Conservation (phyloP, 2,329 filamentous ascomycete species). For the Pseudocercospora macadamiae region DNA sequence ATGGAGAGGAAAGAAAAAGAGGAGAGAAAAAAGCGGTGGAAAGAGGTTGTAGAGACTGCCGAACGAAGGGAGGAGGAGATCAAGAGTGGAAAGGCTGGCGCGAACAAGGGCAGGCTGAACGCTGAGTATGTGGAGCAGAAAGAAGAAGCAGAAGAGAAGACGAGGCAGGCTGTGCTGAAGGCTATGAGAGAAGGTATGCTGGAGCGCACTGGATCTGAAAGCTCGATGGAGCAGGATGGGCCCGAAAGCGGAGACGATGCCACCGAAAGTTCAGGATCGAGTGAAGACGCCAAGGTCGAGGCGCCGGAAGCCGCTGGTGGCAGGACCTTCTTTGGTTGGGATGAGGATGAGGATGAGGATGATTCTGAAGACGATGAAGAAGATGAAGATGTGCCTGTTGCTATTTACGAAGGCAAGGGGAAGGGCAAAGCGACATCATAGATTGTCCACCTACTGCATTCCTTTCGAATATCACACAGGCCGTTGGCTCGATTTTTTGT, state of each 20-base stretch:
- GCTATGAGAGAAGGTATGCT: conserved; percentile 66
- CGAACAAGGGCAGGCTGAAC: conserved; percentile 64
- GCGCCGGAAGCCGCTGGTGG: conserved; percentile 38
- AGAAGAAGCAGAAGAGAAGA: conserved; percentile 84
- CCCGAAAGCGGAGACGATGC: conserved; percentile 38
- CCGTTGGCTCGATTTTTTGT: too few relatives aligned
- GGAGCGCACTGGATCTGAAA: conserved; percentile 47
- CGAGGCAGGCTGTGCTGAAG: conserved; percentile 72
- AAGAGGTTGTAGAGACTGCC: conserved; percentile 81
- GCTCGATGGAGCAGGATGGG: conserved; percentile 50
- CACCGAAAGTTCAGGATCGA: conserved; percentile 35
- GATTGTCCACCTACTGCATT: too few relatives aligned
- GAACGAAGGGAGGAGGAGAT: conserved; percentile 85
- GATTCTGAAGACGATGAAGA: conserved; percentile 53
- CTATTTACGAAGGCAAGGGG: conserved; percentile 46
- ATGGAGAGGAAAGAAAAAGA: conserved; percentile 96
- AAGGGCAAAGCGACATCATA: conserved; percentile 25
- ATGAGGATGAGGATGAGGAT: conserved; percentile 69
- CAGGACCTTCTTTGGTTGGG: conserved; percentile 72
- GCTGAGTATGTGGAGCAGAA: conserved; percentile 95
- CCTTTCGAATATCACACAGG: too few relatives aligned
- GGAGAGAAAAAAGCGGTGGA: conserved; percentile 79
- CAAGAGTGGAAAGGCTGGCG: conserved; percentile 68
- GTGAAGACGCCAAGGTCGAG: conserved; percentile 40
- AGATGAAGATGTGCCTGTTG: conserved; percentile 26